Evolutionary conservation across 495 filamentous ascomycete species (phyloP).

Genomic region (Talaromyces nanjingensis): DNA sequence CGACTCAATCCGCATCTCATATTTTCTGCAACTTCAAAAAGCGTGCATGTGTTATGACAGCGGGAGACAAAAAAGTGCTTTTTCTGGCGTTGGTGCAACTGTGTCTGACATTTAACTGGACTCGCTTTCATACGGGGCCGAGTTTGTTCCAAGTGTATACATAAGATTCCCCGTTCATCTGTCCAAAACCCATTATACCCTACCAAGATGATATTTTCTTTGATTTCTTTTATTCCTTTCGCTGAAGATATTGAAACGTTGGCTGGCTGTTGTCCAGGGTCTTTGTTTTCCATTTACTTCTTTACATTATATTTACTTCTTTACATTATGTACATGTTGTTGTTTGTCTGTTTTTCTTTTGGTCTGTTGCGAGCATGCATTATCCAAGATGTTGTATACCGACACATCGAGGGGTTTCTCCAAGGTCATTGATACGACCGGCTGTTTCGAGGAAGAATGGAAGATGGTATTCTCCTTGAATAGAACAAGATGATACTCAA

Average conservation of each 20-base stretch:
- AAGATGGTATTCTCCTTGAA: neutral
- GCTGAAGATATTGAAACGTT: neutral
- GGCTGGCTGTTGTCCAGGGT: neutral
- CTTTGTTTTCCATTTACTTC: neutral
- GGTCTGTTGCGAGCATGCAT: neutral
- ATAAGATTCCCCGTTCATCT: slow-evolving; percentile 3
- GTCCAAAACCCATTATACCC: slow-evolving; percentile 9
- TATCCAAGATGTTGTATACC: neutral
- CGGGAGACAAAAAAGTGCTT: slow-evolving; percentile 10
- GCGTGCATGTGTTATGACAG: slow-evolving; percentile 11
- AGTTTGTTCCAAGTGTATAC: slow-evolving; percentile 2
- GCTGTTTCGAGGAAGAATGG: neutral
- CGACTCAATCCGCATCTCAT: neutral
- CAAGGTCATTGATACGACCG: neutral
- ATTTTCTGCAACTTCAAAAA: neutral
- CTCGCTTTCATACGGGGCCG: neutral
- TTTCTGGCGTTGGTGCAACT: slow-evolving; percentile 7
- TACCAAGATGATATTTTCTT: slow-evolving; percentile 6
- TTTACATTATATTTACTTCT: neutral
- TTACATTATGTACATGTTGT: neutral
- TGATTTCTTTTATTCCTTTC: neutral
- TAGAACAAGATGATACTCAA: neutral
- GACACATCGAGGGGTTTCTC: neutral
- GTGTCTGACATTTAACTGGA: neutral
- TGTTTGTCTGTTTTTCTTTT: neutral